phyloP scores from a whole-genome alignment of 2,329 filamentous ascomycete genomes.

The Aspergillus intermedius region DNA sequence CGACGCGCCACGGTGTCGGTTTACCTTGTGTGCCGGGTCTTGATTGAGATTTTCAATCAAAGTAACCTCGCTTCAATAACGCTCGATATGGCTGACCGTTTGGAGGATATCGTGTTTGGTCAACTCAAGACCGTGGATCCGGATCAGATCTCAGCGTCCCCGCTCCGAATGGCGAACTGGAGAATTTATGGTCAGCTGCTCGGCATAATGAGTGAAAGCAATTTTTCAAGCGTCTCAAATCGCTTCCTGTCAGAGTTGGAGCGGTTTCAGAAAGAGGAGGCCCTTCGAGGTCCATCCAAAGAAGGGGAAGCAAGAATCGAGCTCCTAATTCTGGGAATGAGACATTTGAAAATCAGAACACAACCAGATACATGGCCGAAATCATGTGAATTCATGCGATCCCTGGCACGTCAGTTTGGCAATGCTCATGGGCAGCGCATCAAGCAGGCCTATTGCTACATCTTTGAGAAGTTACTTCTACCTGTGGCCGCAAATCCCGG shows the following conservation, averaged over 20 bases:
- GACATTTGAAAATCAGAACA: constrained; percentile 71
- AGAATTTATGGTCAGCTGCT: constrained; percentile 86
- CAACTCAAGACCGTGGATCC: constrained; percentile 85
- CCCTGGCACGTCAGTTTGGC: constrained; percentile 73
- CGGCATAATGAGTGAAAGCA: constrained; percentile 92
- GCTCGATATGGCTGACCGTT: constrained; percentile 83
- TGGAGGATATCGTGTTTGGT: constrained; percentile 94
- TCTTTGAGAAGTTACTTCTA: constrained; percentile 77
- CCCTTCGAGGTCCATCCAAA: constrained; percentile 37
- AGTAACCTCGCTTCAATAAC: constrained; percentile 78
- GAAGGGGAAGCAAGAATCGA: constrained; percentile 77
- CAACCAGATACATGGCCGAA: constrained; percentile 71
- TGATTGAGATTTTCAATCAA: constrained; percentile 90
- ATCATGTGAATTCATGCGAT: constrained; percentile 81
- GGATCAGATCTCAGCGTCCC: constrained; percentile 63
- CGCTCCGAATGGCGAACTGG: constrained; percentile 89
- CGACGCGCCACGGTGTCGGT: constrained; percentile 90
- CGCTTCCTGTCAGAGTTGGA: constrained; percentile 79
- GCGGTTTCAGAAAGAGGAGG: constrained; percentile 66
- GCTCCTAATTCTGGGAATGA: constrained; percentile 84
- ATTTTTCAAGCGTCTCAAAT: constrained; percentile 75
- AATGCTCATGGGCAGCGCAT: constrained; percentile 80
- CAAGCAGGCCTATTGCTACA: constrained; percentile 90
- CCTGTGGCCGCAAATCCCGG: constrained; percentile 77
- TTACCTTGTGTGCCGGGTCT: constrained; percentile 86